Evolutionary conservation across 1,139 yeast genomes (phyloP).

Genomic region (Protomyces pachydermus): DNA sequence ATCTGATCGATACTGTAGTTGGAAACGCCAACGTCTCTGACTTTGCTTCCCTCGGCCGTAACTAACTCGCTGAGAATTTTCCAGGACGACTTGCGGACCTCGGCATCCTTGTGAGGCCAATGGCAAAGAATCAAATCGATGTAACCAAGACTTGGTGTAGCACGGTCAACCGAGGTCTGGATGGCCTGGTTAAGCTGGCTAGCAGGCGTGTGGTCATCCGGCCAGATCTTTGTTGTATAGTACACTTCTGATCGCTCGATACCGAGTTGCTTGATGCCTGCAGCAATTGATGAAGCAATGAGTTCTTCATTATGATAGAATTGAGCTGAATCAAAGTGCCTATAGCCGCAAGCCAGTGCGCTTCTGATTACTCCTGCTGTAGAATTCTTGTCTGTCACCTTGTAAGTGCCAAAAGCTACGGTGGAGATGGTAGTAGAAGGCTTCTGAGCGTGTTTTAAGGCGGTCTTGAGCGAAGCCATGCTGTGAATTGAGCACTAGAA

Average conservation of each 20-base stretch:
- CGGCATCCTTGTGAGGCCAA: slow-evolving; percentile 38
- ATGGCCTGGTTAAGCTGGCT: slow-evolving; percentile 48
- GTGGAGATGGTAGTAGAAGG: background rate
- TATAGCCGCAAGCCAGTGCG: slow-evolving; percentile 31
- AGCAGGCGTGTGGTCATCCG: slow-evolving; percentile 25
- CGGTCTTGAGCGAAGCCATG: background rate
- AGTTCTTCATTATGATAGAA: slow-evolving; percentile 52
- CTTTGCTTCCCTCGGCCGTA: slow-evolving; percentile 36
- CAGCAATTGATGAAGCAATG: slow-evolving; percentile 49
- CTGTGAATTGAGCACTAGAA: too few species aligned
- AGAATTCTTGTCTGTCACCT: background rate
- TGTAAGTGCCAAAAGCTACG: background rate
- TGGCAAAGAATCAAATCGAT: slow-evolving; percentile 47
- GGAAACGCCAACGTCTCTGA: slow-evolving; percentile 45
- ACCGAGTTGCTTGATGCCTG: slow-evolving; percentile 50
- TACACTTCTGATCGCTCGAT: slow-evolving; percentile 56
- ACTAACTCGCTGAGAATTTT: slow-evolving; percentile 46
- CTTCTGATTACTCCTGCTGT: background rate
- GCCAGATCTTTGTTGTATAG: slow-evolving; percentile 60
- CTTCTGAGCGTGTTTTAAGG: background rate
- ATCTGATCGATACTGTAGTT: slow-evolving; percentile 46
- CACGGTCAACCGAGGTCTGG: slow-evolving; percentile 49
- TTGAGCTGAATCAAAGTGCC: slow-evolving; percentile 48
- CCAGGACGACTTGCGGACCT: slow-evolving; percentile 43
- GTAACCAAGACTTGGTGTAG: slow-evolving; percentile 48